Conservation (phyloP, 2,329 filamentous ascomycete genomes). For the Fusarium sp. region DNA sequence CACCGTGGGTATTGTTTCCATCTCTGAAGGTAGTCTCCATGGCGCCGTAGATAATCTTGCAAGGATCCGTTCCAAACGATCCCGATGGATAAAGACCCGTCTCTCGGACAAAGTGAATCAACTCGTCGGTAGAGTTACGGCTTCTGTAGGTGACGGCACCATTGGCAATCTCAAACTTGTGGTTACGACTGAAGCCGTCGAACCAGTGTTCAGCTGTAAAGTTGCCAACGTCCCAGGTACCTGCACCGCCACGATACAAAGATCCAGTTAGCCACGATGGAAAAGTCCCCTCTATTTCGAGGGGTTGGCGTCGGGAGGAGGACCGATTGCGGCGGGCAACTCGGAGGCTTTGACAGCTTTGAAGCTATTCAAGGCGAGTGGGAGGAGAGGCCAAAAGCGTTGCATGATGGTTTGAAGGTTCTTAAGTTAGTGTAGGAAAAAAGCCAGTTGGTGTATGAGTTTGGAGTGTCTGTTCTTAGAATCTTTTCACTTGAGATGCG, state of each 20-base stretch:
- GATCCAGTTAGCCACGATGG: conserved; percentile 23
- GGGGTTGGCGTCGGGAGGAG: conserved; percentile 2
- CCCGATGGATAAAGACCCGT: conserved; percentile 10
- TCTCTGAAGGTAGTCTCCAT: conserved; percentile 19
- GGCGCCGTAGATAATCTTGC: conserved; percentile 22
- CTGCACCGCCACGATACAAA: conserved; percentile 16
- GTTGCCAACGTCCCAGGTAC: conserved; percentile 25
- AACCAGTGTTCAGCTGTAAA: conserved; percentile 29
- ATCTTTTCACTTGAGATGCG: background rate
- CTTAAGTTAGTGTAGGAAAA: background rate
- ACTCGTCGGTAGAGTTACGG: conserved; percentile 17
- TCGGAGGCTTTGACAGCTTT: background rate
- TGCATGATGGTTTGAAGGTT: background rate
- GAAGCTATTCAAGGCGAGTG: background rate
- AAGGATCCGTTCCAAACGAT: conserved; percentile 4
- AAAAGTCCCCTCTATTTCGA: conserved; percentile 14
- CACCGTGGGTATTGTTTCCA: background rate
- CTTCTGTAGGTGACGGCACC: conserved; percentile 20
- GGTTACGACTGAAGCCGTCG: conserved; percentile 22
- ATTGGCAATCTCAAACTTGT: conserved; percentile 19
- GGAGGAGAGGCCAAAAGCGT: background rate
- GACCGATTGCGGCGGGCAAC: background rate
- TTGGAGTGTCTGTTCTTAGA: background rate
- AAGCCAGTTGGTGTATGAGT: background rate
- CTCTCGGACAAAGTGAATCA: conserved; percentile 19